Conservation (phyloP, 176 grass and related monocot genomes). For the Musa troglodytarum region DNA sequence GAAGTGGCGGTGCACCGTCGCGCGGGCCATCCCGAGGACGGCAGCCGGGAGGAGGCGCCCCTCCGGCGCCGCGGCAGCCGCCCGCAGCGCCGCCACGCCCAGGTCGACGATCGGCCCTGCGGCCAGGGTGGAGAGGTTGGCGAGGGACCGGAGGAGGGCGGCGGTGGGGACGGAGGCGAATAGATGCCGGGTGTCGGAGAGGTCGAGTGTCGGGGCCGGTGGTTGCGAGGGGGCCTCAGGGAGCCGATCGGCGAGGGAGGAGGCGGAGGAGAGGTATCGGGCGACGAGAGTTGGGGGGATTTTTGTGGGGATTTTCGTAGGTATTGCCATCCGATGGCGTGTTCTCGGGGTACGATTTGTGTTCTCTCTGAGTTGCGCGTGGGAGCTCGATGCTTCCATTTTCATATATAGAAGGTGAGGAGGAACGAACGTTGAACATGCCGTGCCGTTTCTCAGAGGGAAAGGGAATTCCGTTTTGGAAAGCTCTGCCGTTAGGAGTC, state of each 20-base stretch:
- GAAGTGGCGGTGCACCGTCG: slow-evolving; percentile 66
- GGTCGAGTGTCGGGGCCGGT: slow-evolving; percentile 19
- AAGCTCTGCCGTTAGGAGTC: too few species aligned
- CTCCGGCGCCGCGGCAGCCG: slow-evolving; percentile 32
- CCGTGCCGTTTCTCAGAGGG: too few species aligned
- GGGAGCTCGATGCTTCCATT: too few species aligned
- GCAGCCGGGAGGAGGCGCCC: slow-evolving; percentile 24
- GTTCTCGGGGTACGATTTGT: too few species aligned
- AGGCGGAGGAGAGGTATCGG: neutral
- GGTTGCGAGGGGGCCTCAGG: neutral
- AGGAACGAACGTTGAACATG: too few species aligned
- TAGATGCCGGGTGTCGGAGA: slow-evolving; percentile 44
- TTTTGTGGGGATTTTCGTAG: too few species aligned
- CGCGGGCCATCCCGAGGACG: slow-evolving; percentile 10
- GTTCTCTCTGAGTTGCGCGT: too few species aligned
- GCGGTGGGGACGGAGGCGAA: slow-evolving; percentile 46
- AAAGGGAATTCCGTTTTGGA: too few species aligned
- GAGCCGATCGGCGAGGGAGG: neutral
- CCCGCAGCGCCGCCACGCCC: slow-evolving; percentile 38
- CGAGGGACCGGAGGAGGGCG: slow-evolving; percentile 43
- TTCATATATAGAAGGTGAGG: too few species aligned
- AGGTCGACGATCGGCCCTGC: slow-evolving; percentile 51
- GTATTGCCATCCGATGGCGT: too few species aligned
- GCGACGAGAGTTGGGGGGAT: too few species aligned
- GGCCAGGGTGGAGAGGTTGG: slow-evolving; percentile 46